A percentile compares a stretch with the other conserved stretches of the same genome.
phyloP scores from a whole-genome alignment of 73 alveolate species.

The Paramecium primaurelia region DNA sequence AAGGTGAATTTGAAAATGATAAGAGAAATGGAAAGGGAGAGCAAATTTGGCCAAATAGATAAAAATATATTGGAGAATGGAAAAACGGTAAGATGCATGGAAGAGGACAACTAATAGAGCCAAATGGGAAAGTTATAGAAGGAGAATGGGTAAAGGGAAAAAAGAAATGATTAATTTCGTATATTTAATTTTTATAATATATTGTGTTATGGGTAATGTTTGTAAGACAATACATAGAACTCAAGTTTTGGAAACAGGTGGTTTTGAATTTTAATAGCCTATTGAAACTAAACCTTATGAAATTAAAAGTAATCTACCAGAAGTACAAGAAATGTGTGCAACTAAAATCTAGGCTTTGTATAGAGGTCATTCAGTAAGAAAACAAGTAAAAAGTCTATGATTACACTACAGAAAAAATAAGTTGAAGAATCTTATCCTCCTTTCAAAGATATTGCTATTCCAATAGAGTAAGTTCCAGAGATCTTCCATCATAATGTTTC shows the following conservation, averaged over 20 bases:
- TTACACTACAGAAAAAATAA: background rate
- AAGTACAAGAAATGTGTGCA: background rate
- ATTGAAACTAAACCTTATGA: background rate
- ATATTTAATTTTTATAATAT: background rate
- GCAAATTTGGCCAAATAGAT: background rate
- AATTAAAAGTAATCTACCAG: background rate
- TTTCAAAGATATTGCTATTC: background rate
- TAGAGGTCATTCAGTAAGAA: background rate
- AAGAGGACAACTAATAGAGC: background rate
- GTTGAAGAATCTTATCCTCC: background rate
- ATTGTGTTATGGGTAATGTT: background rate
- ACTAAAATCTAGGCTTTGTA: background rate
- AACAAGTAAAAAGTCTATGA: background rate
- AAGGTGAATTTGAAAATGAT: conserved; percentile 5
- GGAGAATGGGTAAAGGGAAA: conserved; percentile 43
- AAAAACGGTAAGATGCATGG: conserved; percentile 41
- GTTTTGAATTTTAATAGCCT: background rate
- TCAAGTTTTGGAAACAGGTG: background rate
- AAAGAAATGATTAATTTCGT: background rate
- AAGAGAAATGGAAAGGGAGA: conserved; percentile 32
- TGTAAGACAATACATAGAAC: background rate
- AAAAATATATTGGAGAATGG: background rate
- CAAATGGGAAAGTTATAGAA: background rate
- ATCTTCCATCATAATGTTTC: background rate
- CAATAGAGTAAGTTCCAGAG: background rate